A percentile compares a stretch with the other conserved stretches of the same genome.
Conservation (phyloP, 2,329 filamentous ascomycete species). For the Colletotrichum sp. region DNA sequence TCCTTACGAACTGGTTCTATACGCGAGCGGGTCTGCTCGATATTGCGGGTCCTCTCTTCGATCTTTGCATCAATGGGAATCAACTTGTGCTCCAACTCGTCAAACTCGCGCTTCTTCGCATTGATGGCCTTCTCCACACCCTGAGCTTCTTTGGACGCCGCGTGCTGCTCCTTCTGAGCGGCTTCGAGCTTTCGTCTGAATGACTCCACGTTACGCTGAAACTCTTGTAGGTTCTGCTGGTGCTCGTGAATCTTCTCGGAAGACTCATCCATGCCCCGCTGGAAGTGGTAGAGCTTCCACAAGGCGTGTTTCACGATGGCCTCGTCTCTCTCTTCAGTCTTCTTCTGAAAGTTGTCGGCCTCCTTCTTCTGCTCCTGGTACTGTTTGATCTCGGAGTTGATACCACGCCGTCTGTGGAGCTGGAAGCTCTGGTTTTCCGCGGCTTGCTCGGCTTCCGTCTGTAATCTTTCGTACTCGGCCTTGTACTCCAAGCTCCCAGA, state of each 20-base stretch:
- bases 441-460: slow-evolving; percentile 84
- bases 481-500: slow-evolving; percentile 96
- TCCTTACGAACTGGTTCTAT: slow-evolving; percentile 78
- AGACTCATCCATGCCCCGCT: slow-evolving; percentile 91
- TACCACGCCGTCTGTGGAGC: slow-evolving; percentile 86
- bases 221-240: slow-evolving; percentile 93
- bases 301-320: slow-evolving; percentile 92
- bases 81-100: slow-evolving; percentile 83
- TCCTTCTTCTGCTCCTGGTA: slow-evolving; percentile 97
- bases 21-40: slow-evolving; percentile 70
- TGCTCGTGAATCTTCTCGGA: slow-evolving; percentile 90
- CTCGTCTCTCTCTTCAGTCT: slow-evolving; percentile 87
- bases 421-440: slow-evolving; percentile 89
- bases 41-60: slow-evolving; percentile 73
- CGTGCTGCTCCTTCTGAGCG: slow-evolving; percentile 82
- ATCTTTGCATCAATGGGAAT: slow-evolving; percentile 95
- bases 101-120: slow-evolving; percentile 83
- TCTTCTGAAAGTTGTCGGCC: slow-evolving; percentile 90
- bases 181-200: slow-evolving; percentile 82
- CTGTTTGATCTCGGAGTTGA: slow-evolving; percentile 97
- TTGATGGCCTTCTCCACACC: slow-evolving; percentile 88
- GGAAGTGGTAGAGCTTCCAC: slow-evolving; percentile 97
- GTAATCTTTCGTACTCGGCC: slow-evolving; percentile 89
- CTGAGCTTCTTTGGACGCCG: slow-evolving; percentile 75
- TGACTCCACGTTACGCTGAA: slow-evolving; percentile 84